Evolutionary conservation across 1,139 yeast genomes (phyloP).

Genomic region (Candida smagusa): DNA sequence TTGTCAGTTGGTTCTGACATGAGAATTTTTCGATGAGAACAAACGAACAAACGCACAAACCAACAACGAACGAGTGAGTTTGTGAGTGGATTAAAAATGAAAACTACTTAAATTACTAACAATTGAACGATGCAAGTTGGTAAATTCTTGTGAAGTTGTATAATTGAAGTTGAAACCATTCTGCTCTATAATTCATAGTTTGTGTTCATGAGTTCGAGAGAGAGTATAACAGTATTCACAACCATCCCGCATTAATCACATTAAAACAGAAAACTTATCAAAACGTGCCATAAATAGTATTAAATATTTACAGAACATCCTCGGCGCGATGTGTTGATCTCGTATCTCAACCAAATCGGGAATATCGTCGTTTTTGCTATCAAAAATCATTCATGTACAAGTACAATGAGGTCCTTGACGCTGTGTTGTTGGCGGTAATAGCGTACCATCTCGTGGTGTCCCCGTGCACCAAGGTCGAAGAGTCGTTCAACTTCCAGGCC

Average conservation of each 20-base stretch:
- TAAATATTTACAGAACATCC: too few species aligned
- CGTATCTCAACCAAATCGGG: slow-evolving; percentile 45
- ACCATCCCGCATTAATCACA: not conserved
- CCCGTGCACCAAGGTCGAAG: slow-evolving; percentile 92
- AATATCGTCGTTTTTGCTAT: slow-evolving; percentile 39
- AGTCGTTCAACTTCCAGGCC: slow-evolving; percentile 89
- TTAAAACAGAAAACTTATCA: not conserved
- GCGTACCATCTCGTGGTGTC: slow-evolving; percentile 49
- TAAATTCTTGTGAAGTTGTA: too few species aligned
- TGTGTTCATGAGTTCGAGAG: too few species aligned
- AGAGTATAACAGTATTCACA: too few species aligned
- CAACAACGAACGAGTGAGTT: not conserved
- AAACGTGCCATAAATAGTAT: too few species aligned
- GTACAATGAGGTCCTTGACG: slow-evolving; percentile 24
- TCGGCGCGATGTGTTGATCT: not conserved
- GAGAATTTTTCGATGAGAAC: not conserved
- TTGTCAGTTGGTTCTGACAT: not conserved
- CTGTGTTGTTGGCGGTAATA: slow-evolving; percentile 28
- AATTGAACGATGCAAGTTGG: too few species aligned
- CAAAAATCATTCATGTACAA: slow-evolving; percentile 12
- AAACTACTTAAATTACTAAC: too few species aligned
- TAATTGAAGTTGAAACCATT: too few species aligned
- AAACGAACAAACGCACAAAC: not conserved
- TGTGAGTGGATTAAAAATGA: not conserved
- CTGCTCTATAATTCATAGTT: too few species aligned